Conservation (phyloP, 2,329 filamentous ascomycete genomes). For the Xylariaceae sp. region DNA sequence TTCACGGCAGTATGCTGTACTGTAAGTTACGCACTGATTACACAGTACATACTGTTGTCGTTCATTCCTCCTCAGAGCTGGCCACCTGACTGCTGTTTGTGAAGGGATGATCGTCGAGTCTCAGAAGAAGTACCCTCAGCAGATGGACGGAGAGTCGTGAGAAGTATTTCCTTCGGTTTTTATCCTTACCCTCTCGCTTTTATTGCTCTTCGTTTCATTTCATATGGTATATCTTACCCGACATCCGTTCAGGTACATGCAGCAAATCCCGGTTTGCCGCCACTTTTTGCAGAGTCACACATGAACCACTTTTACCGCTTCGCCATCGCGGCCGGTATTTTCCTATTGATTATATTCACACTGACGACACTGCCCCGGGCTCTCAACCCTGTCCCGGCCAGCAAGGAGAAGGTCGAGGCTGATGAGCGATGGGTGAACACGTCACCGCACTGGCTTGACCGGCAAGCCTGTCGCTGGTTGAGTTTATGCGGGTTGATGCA, state of each 20-base stretch:
- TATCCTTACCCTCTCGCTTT: neutral
- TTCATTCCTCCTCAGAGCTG: no score
- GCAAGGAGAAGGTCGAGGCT: slow-evolving; percentile 54
- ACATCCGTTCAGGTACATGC: neutral
- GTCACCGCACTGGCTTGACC: slow-evolving; percentile 67
- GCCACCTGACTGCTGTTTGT: no score
- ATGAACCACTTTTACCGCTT: slow-evolving; percentile 46
- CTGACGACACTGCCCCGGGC: slow-evolving; percentile 47
- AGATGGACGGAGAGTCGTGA: no score
- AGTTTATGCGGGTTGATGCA: slow-evolving; percentile 75
- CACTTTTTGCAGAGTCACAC: slow-evolving; percentile 3
- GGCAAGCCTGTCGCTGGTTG: slow-evolving; percentile 73
- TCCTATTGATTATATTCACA: slow-evolving; percentile 42
- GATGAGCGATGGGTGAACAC: slow-evolving; percentile 65
- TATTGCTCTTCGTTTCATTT: neutral
- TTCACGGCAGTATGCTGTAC: no score
- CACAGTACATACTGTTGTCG: no score
- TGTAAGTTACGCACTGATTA: no score
- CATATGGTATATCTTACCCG: neutral
- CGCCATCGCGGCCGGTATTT: slow-evolving; percentile 34
- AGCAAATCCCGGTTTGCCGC: neutral
- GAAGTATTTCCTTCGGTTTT: neutral
- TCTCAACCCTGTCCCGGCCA: slow-evolving; percentile 59
- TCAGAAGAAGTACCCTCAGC: no score
- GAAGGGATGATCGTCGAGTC: no score